These are phyloP conservation scores for Wickerhamiella cacticola DNA, from an alignment of 805 yeast species.

Conservation along the genomic window DNA sequence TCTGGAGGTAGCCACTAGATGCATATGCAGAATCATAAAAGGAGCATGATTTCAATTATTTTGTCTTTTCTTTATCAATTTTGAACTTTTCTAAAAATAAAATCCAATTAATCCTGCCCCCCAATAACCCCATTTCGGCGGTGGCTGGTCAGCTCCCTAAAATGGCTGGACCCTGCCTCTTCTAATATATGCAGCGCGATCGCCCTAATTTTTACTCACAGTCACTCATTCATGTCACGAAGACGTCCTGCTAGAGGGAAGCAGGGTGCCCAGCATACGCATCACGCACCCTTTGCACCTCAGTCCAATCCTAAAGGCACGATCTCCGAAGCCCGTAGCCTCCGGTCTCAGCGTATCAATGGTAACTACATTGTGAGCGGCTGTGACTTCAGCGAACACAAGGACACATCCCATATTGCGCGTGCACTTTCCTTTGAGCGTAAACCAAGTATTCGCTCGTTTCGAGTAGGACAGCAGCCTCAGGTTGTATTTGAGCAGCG, in stretches of 20 bases:
- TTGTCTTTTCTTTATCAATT: too few species aligned
- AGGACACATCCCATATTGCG: slow-evolving; percentile 3
- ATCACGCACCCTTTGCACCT: background rate
- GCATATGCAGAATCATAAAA: background rate
- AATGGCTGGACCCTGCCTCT: slow-evolving; percentile 6
- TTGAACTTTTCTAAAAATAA: too few species aligned
- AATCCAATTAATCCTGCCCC: slow-evolving; percentile 1
- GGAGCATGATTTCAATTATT: background rate
- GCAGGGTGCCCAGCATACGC: background rate
- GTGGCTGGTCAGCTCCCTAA: slow-evolving; percentile 6
- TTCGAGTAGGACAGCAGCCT: background rate
- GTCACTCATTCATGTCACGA: background rate
- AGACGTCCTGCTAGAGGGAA: background rate
- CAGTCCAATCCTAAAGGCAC: background rate
- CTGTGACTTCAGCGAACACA: slow-evolving; percentile 7
- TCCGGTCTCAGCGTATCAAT: background rate
- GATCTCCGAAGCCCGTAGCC: slow-evolving; percentile 3
- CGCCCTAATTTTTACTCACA: background rate
- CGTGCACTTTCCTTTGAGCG: slow-evolving; percentile 9
- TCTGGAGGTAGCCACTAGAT: background rate
- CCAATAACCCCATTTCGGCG: background rate
- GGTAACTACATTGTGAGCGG: slow-evolving; percentile 3
- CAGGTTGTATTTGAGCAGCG: background rate
- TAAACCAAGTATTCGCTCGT: slow-evolving; percentile 6
- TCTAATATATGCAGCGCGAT: slow-evolving; percentile 5